Percentiles rank a stretch among this genome's conserved stretches.
Conservation (phyloP, 2,329 filamentous ascomycete species). For the Ceratocystis variospora region DNA sequence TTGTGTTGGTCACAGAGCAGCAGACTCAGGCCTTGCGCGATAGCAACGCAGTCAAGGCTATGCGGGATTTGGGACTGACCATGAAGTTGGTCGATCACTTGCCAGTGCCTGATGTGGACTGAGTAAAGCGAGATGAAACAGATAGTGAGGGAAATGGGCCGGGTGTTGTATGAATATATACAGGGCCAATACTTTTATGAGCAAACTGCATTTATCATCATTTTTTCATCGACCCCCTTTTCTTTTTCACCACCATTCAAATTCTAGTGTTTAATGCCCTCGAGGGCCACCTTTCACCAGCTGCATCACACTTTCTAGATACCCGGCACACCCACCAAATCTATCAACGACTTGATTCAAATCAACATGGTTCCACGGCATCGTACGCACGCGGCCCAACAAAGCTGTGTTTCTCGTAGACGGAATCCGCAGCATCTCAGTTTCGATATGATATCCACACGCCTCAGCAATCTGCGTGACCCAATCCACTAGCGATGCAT, state of each 20-base stretch:
- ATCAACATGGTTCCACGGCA: constrained; percentile 26
- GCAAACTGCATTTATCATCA: too few species aligned
- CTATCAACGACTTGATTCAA: constrained; percentile 33
- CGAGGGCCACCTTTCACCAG: constrained; percentile 39
- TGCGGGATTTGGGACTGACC: constrained; percentile 50
- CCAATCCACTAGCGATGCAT: constrained; percentile 72
- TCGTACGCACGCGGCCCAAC: constrained; percentile 45
- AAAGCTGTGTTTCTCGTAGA: constrained; percentile 79
- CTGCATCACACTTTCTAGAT: constrained; percentile 45
- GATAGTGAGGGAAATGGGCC: background rate
- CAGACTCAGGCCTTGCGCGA: constrained; percentile 55
- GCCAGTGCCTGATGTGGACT: constrained; percentile 54
- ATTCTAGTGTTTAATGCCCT: constrained; percentile 26
- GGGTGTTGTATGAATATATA: background rate
- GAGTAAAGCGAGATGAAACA: background rate
- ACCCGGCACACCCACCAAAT: constrained; percentile 44
- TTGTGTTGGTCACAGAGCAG: constrained; percentile 59
- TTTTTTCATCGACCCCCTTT: background rate
- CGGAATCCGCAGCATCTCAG: constrained; percentile 77
- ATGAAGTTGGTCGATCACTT: constrained; percentile 65
- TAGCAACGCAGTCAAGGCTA: constrained; percentile 48
- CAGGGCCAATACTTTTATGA: background rate
- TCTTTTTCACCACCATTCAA: background rate
- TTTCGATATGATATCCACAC: constrained; percentile 64
- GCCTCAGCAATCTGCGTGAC: constrained; percentile 54